Base-by-base conservation (phyloP, 441 rosid species). In the Arabidopsis hybrid region DNA sequence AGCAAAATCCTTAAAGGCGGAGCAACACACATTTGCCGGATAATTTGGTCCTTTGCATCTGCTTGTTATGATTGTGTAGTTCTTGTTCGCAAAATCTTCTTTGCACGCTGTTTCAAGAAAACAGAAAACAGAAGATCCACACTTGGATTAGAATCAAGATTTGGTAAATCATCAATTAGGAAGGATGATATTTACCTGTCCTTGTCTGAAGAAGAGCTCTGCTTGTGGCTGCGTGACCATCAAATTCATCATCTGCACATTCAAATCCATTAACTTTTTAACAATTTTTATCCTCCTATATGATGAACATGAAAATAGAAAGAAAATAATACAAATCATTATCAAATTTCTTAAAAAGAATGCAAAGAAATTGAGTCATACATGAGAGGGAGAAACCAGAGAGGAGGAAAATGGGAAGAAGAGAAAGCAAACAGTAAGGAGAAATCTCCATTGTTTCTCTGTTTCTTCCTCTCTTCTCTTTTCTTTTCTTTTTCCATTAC, bases 141-240 rank as follows among this genome's bases (percentile, higher is more conserved):
- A 45, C 65, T 17, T 43, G 21, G 11, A 38, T 10, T 7, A 35
- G 13, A 49, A 12, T 36, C 8, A 38, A 38, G 47, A 70, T 35
- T 5, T 60, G 21, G 7, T 10, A 26, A 21, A 39, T 53, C 39
- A 39, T 68, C 1, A 17, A 18, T 34, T 18, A 35, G 18, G 34
- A 57, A 59, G 8, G 17, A 49, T 49, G 60, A 7, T 62, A 42
- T 80, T 53, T 74, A 88, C 90, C 14, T 71, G 72, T 45, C 71
- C 78, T 81, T 47, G 83, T 82, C 71, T 87, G 90, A 66, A 88
- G 93, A 62, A 90, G 96, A 82, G 74, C 31, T 69, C 93, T 90
- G 62, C 87, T 81, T 21, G 79, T 55, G 38, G 65, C 66, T 74
- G 64, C 76, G 31, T 76, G 79, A 42, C 69, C 62, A 67, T 79